These are phyloP conservation scores for Triticum urartu DNA, from an alignment of 176 grass and related monocot genomes.

Conservation along the genomic window DNA sequence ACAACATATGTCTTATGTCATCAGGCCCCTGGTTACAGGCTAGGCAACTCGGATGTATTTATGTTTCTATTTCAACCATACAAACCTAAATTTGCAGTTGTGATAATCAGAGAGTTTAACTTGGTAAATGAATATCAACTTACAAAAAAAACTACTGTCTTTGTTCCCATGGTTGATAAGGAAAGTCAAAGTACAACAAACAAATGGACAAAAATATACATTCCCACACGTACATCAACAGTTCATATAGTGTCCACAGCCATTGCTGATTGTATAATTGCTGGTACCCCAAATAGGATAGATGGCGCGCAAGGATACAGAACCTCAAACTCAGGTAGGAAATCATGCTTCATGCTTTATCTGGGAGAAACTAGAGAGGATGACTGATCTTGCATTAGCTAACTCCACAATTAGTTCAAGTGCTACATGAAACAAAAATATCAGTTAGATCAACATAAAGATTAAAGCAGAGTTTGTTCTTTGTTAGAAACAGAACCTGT, in stretches of 20 bases:
- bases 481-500: conserved; percentile 51
- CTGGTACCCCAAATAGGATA: background rate
- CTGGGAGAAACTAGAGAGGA: conserved; percentile 53
- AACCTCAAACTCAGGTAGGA: conserved; percentile 1
- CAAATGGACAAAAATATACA: background rate
- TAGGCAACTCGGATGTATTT: background rate
- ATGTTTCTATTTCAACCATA: background rate
- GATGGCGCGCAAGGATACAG: background rate
- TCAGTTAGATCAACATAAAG: conserved; percentile 20
- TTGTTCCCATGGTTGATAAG: background rate
- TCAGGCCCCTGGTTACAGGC: no score
- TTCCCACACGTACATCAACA: background rate
- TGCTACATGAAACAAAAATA: conserved; percentile 52
- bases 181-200: background rate
- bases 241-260: background rate
- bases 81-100: background rate
- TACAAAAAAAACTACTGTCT: no score
- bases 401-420: conserved; percentile 63
- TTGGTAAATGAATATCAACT: background rate
- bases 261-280: background rate
- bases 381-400: conserved; percentile 53
- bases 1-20: no score
- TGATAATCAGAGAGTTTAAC: background rate
- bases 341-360: conserved; percentile 23
- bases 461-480: background rate